A percentile compares a stretch with the other conserved stretches of the same genome.
These are phyloP conservation scores for Auricularia heimuer DNA, from an alignment of 768 basidiomycete genomes.

Conservation along the genomic window DNA sequence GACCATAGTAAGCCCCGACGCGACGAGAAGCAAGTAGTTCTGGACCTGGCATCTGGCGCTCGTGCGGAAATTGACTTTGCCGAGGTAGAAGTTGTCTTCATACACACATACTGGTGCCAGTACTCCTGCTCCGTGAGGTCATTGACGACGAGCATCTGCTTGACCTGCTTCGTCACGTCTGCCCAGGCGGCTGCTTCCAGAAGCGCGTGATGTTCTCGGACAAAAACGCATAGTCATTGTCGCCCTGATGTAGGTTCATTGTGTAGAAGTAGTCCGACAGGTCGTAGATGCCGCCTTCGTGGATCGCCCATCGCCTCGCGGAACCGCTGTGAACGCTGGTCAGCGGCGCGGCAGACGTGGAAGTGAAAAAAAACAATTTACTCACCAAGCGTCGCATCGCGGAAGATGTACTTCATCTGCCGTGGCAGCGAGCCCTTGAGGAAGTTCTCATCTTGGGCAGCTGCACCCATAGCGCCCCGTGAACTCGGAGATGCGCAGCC, in stretches of 20 bases:
- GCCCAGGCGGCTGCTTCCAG: constrained; percentile 74
- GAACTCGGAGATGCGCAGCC: constrained; percentile 50
- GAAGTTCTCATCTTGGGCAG: constrained; percentile 62
- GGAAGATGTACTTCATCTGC: constrained; percentile 32
- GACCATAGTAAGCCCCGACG: constrained; percentile 64
- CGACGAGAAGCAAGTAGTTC: constrained; percentile 70
- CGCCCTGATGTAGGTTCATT: constrained; percentile 37
- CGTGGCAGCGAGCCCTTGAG: constrained; percentile 79
- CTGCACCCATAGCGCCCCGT: constrained; percentile 71
- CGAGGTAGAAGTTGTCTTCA: constrained; percentile 71
- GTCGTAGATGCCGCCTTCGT: constrained; percentile 67
- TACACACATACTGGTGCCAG: constrained; percentile 47
- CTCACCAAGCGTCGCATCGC: constrained; percentile 29
- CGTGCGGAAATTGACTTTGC: constrained; percentile 70
- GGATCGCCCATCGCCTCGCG: constrained; percentile 56
- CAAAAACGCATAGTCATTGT: constrained; percentile 55
- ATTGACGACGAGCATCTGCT: constrained; percentile 47
- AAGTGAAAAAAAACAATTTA: not conserved
- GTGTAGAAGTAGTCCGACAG: constrained; percentile 84
- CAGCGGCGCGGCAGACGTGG: not conserved
- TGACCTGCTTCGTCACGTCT: constrained; percentile 63
- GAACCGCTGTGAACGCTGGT: constrained; percentile 3
- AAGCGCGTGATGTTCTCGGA: constrained; percentile 50
- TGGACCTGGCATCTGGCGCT: constrained; percentile 71
- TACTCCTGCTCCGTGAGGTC: constrained; percentile 31